Percentiles rank a stretch among this genome's conserved stretches.
Conservation (phyloP, 148 eudicot species). For the Fagopyrum homotropicum region DNA sequence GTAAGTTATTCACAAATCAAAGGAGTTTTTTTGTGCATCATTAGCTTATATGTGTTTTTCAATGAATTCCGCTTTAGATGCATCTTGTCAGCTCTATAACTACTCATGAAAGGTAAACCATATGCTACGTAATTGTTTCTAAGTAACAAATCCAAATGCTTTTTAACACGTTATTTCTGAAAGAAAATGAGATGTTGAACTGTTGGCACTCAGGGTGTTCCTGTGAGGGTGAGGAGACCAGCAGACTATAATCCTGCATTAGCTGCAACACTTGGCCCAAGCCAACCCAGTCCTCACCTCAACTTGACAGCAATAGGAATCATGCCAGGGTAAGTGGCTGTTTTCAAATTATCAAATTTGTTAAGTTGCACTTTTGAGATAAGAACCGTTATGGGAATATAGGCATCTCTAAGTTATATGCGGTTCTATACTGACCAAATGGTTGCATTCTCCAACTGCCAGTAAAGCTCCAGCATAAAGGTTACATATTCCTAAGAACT, state of each 20-base stretch:
- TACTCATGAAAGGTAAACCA: background rate
- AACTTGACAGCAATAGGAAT: slow-evolving; percentile 86
- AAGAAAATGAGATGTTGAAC: background rate
- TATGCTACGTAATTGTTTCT: background rate
- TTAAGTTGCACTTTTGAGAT: background rate
- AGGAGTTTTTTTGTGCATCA: background rate
- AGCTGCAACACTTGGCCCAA: slow-evolving; percentile 88
- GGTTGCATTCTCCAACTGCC: slow-evolving; percentile 1
- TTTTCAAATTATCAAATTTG: background rate
- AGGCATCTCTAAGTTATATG: background rate
- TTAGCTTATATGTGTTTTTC: background rate
- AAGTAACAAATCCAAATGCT: background rate
- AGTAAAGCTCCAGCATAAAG: background rate
- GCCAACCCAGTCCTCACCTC: slow-evolving; percentile 75
- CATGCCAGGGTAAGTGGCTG: slow-evolving; percentile 57
- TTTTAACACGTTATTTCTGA: background rate
- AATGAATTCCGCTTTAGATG: background rate
- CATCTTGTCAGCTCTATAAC: background rate
- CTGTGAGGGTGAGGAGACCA: slow-evolving; percentile 84
- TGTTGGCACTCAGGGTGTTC: slow-evolving; percentile 46
- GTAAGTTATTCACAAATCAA: background rate
- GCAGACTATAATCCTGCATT: slow-evolving; percentile 86
- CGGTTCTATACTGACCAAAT: background rate
- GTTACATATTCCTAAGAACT: background rate
- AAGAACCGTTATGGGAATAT: background rate